Evolutionary conservation across 1,284 basidiomycete species (phyloP).

Genomic region (Phlebopus sp.): DNA sequence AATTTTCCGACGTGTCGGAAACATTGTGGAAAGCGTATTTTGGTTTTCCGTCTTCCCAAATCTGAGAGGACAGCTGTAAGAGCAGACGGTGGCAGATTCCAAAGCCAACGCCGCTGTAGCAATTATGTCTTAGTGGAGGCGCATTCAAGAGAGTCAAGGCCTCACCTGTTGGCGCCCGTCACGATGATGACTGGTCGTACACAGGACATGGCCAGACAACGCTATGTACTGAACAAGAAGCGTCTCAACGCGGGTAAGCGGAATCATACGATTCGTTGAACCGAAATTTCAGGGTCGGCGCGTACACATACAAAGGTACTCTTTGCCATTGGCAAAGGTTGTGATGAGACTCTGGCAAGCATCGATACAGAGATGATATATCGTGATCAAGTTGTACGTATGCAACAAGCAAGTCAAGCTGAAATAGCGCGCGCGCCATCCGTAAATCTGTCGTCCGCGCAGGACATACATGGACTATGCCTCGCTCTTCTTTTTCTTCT

Average conservation of each 20-base stretch:
- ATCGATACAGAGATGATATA: neutral
- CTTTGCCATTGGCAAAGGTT: too few species aligned
- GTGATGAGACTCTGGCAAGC: too few species aligned
- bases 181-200: conserved; percentile 57
- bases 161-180: conserved; percentile 69
- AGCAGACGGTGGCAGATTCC: conserved; percentile 84
- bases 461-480: conserved; percentile 10
- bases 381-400: neutral
- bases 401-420: conserved; percentile 1
- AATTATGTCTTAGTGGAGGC: conserved; percentile 4
- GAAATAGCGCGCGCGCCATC: conserved; percentile 2
- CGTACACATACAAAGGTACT: too few species aligned
- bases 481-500: conserved; percentile 71
- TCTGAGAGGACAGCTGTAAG: conserved; percentile 55
- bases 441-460: neutral
- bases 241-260: neutral
- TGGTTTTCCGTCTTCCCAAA: conserved; percentile 50
- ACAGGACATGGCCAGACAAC: conserved; percentile 27
- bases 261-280: neutral
- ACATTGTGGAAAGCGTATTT: conserved; percentile 30
- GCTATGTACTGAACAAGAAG: too few species aligned
- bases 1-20: conserved; percentile 8
- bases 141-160: neutral
- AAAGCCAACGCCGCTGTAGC: conserved; percentile 76
- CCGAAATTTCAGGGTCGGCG: too few species aligned